These are phyloP conservation scores for Polyporus tsugae DNA, from an alignment of 1,284 basidiomycete species.

Conservation along the genomic window DNA sequence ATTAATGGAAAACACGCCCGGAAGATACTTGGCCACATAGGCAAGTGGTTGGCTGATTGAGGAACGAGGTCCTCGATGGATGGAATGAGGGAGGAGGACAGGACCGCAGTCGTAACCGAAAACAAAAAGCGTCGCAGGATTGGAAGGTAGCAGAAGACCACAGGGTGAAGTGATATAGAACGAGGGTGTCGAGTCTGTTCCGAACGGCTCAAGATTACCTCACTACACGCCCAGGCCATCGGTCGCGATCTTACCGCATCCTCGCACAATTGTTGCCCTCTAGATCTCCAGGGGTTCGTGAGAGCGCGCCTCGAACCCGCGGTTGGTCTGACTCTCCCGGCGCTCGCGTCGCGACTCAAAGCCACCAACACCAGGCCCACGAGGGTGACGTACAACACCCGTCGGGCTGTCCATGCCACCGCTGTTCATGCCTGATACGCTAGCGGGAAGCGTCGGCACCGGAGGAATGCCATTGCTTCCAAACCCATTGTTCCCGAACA, in stretches of 20 bases:
- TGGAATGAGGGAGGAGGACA: background rate
- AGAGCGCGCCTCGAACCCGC: conserved; percentile 80
- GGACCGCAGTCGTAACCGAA: conserved; percentile 10
- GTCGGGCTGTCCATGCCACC: conserved; percentile 51
- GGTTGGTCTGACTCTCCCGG: conserved; percentile 59
- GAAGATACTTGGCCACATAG: conserved; percentile 26
- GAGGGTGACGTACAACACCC: conserved; percentile 81
- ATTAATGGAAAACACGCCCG: conserved; percentile 28
- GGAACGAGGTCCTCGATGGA: conserved; percentile 14
- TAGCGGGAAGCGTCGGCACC: conserved; percentile 76
- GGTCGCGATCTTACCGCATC: conserved; percentile 15
- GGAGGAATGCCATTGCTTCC: conserved; percentile 68
- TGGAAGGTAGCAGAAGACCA: conserved; percentile 19
- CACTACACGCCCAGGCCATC: conserved; percentile 27
- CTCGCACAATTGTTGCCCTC: conserved; percentile 38
- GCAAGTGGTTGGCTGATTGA: conserved; percentile 16
- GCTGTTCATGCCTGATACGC: conserved; percentile 56
- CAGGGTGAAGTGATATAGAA: conserved; percentile 21
- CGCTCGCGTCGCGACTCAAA: conserved; percentile 75
- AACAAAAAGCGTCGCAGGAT: conserved; percentile 25
- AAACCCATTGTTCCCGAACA: conserved; percentile 46
- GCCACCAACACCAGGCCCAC: conserved; percentile 77
- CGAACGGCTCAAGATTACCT: conserved; percentile 29
- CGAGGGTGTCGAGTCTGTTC: conserved; percentile 38
- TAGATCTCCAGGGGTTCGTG: conserved; percentile 87